Percentiles rank a stretch among this genome's conserved stretches.
phyloP scores from a whole-genome alignment of 2,329 filamentous ascomycete species.

The Leptographium wingfieldii region DNA sequence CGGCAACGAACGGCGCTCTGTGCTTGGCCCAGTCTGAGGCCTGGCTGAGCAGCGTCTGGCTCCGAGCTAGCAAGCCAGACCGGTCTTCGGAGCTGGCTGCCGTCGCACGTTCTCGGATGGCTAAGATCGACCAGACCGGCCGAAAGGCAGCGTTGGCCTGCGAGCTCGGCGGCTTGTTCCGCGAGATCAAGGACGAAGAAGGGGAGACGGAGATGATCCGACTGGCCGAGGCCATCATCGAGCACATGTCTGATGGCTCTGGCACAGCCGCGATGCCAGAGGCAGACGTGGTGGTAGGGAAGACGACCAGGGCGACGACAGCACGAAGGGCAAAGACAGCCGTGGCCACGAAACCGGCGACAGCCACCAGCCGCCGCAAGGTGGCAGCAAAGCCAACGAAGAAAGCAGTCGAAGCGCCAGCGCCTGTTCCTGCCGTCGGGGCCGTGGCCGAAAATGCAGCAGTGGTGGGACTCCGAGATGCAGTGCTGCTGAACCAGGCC shows the following conservation, averaged over 20 bases:
- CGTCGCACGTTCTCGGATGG: conserved; percentile 39
- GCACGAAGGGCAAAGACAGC: conserved; percentile 14
- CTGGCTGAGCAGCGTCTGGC: conserved; percentile 42
- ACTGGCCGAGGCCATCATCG: conserved; percentile 31
- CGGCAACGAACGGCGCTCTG: conserved; percentile 50
- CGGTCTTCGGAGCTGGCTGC: conserved; percentile 44
- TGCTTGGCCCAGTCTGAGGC: conserved; percentile 41
- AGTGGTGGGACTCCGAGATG: conserved; percentile 22
- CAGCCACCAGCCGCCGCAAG: conserved; percentile 12
- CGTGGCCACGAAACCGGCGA: conserved; percentile 12
- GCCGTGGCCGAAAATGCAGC: conserved; percentile 12
- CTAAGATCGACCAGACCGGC: conserved; percentile 30
- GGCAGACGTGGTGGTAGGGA: background rate
- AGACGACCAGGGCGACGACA: background rate
- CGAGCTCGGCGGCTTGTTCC: conserved; percentile 42
- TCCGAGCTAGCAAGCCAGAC: conserved; percentile 44
- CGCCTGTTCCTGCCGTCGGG: background rate
- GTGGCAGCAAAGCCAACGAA: conserved; percentile 16
- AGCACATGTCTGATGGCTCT: background rate
- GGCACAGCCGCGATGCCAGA: background rate
- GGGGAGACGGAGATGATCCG: conserved; percentile 30
- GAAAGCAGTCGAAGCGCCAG: conserved; percentile 11
- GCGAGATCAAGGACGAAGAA: conserved; percentile 32
- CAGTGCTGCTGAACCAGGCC: conserved; percentile 29
- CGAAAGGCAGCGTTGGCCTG: conserved; percentile 36